These are phyloP conservation scores for Ogataea degrootiae DNA, from an alignment of 805 yeast species.

Conservation along the genomic window DNA sequence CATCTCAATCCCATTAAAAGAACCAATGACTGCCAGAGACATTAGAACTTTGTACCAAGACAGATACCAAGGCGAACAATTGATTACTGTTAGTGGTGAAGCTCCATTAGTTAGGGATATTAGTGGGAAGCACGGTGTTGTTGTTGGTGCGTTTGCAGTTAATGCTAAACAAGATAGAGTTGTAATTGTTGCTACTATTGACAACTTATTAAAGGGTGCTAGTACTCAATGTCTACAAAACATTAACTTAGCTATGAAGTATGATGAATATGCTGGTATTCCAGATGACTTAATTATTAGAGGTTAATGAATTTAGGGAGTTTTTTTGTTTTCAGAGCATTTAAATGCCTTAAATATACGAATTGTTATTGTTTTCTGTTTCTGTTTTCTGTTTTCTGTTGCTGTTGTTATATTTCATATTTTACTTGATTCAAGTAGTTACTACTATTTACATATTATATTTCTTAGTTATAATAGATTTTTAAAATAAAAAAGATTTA, in stretches of 20 bases:
- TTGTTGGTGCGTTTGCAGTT: slow-evolving; percentile 93
- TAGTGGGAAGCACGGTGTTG: slow-evolving; percentile 91
- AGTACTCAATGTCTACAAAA: slow-evolving; percentile 98
- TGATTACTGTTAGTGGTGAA: slow-evolving; percentile 83
- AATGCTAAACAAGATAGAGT: slow-evolving; percentile 85
- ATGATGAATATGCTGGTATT: slow-evolving; percentile 93
- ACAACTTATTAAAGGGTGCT: slow-evolving; percentile 94
- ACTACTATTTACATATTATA: not conserved
- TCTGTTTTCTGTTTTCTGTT: too few relatives aligned
- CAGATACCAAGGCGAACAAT: slow-evolving; percentile 79
- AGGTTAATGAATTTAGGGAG: slow-evolving; percentile 29
- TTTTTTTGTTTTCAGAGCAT: not conserved
- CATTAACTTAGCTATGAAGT: slow-evolving; percentile 83
- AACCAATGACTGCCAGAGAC: slow-evolving; percentile 71
- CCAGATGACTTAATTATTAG: slow-evolving; percentile 62
- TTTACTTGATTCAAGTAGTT: not conserved
- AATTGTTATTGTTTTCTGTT: too few relatives aligned
- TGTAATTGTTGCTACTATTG: slow-evolving; percentile 92
- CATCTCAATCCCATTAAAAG: slow-evolving; percentile 79
- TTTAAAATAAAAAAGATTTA: too few relatives aligned
- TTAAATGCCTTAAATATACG: not conserved
- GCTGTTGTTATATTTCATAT: not conserved
- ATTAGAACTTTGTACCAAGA: slow-evolving; percentile 83
- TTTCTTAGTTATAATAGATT: not conserved
- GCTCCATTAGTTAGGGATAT: slow-evolving; percentile 91